Conservation (phyloP, 2,329 filamentous ascomycete genomes). For the Colletotrichum sidae region DNA sequence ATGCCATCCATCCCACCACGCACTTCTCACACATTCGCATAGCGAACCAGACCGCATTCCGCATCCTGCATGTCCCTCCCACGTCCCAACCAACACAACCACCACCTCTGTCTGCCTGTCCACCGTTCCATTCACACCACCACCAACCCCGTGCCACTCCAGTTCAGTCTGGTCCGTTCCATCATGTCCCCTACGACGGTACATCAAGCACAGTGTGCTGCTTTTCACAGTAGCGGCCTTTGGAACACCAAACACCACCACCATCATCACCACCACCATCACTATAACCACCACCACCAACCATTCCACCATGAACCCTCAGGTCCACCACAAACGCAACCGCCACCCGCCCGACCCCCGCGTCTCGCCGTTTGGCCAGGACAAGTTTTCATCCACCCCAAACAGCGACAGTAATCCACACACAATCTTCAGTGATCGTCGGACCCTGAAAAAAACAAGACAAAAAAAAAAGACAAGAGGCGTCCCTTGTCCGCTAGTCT, state of each 20-base stretch:
- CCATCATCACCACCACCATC: slow-evolving; percentile 16
- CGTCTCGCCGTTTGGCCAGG: slow-evolving; percentile 19
- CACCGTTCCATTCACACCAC: neutral
- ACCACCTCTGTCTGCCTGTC: slow-evolving; percentile 11
- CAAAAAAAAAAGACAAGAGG: too few species aligned
- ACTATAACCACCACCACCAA: slow-evolving; percentile 27
- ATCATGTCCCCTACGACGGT: too few species aligned
- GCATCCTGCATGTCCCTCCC: slow-evolving; percentile 32
- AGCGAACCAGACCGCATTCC: slow-evolving; percentile 32
- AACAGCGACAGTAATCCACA: neutral
- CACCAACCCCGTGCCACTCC: neutral
- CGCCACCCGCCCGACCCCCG: neutral
- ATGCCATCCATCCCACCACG: neutral
- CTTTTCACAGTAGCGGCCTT: neutral
- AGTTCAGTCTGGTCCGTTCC: too few species aligned
- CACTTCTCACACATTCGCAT: slow-evolving; percentile 34
- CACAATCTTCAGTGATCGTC: slow-evolving; percentile 36
- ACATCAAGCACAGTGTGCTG: too few species aligned
- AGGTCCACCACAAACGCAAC: neutral
- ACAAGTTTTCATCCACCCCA: slow-evolving; percentile 13
- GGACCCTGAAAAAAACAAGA: slow-evolving; percentile 28
- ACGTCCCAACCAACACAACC: slow-evolving; percentile 16
- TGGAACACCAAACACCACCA: slow-evolving; percentile 16
- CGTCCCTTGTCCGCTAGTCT: too few species aligned
- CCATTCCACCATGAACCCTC: slow-evolving; percentile 12